Evolutionary conservation across 169 alveolate species (phyloP), one percentile per base, ranked within the genome.

Genomic region (Cryptosporidium viatorum): DNA sequence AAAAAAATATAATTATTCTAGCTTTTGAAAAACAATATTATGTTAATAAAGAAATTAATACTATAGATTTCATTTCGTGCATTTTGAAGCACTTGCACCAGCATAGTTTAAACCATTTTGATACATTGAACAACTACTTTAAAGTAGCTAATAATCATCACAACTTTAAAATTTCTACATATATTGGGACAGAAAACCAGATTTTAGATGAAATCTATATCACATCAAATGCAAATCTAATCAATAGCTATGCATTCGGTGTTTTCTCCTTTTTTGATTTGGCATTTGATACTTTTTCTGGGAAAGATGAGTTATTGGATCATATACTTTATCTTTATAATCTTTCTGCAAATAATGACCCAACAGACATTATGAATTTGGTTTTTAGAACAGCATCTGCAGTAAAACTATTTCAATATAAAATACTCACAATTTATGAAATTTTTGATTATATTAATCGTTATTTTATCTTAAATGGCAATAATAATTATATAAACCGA

Each of bases 241-340:
- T 80, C 16, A 37, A 62, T n/a, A 62, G 50, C 21, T 80, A 29
- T 43, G 33, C 80, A 21, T 80, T 80, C 62, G 89, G 89, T 14
- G 26, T 80, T 45, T 80, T 65, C 51, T 62, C 89, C 1, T 62
- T 80, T 43, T 39, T 80, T 59, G 89, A 80, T 62, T 59, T 65
- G 12, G 59, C 50, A 29, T 65, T 65, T 45, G 75, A 80, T 29
- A 62, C 26, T 45, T 65, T 80, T 31, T 65, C 89, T 26, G 45
- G n/a, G 21, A 80, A 62, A 18, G 59, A 59, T 29, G 69, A 80
- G 23, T n/a, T 62, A 2, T 31, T 80, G 48, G 33, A 80, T 21
- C 59, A 62, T 60, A 3, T 80, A 10, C 26, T 80, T 18, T 62
- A 80, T 80, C 37, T 60, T 14, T 62, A 62, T 12, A 75, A n/a